Evolutionary conservation across 2,329 filamentous ascomycete genomes (phyloP), one percentile per base, ranked within the genome.

Genomic region (Claviceps lovelessii): DNA sequence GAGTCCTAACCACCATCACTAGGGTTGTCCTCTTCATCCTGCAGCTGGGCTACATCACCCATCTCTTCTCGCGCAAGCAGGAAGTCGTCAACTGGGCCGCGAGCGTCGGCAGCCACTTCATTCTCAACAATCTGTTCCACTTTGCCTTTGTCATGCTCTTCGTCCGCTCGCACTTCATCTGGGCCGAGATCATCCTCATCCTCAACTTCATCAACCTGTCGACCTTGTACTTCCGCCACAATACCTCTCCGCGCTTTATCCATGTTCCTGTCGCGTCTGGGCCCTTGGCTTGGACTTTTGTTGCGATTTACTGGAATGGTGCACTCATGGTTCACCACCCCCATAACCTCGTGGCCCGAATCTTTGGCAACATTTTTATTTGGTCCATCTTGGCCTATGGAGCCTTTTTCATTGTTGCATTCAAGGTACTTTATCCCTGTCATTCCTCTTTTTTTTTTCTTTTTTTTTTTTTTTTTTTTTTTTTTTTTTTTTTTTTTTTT

Each of bases 251-350:
- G 4, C 77, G 83, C 57, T 81, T 86, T 63, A 87, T 95, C 61
- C 89, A 95, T 69, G 73, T 83, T 11, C 81, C 88, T 6, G 83
- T 83, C 48, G 81, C 90, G 28, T 84, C 85, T 17, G 87, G 83
- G 0, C 90, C 90, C 6, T 75, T 95, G 61, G 87, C 71, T 15
- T 95, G 88, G 87, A 90, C 85, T 15, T 87, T 93, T 64, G 83
- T 91, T 15, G 86, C 87, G 35, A 76, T 95, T 53, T 91, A 90
- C 75, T 95, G 88, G 88, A 88, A 89, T 62, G 90, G 90, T 9
- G 88, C 90, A 23, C 83, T 90, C 50, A 86, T 87, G 66, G 80
- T 91, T n/a, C 73, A 73, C n/a, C 76, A 88, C 64, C 77, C 82
- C 8, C 72, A 83, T 55, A 78, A 73, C 56, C 68, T 89, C 5